Conservation (phyloP, 2,329 filamentous ascomycete genomes). For the Colletotrichum costaricense region DNA sequence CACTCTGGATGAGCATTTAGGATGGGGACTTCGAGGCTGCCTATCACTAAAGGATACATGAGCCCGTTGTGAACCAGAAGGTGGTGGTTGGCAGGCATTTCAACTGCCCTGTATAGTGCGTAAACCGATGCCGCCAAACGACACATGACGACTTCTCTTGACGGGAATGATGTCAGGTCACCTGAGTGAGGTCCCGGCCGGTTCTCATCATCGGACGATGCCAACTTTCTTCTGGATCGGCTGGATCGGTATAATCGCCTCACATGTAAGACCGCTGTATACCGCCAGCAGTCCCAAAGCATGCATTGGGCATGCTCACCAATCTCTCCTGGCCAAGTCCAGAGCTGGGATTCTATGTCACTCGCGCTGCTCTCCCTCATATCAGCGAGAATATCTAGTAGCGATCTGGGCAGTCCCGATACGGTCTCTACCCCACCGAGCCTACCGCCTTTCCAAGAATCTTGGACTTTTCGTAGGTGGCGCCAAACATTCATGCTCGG, state of each 20-base stretch:
- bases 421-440: conserved; percentile 42
- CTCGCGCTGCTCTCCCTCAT: conserved; percentile 26
- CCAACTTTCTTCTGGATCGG: neutral
- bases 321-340: conserved; percentile 40
- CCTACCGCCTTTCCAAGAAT: conserved; percentile 24
- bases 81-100: conserved; percentile 34
- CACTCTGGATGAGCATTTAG: conserved; percentile 34
- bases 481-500: conserved; percentile 35
- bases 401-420: conserved; percentile 41
- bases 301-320: conserved; percentile 42
- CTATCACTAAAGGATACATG: conserved; percentile 41
- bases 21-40: conserved; percentile 40
- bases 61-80: conserved; percentile 41
- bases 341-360: conserved; percentile 36
- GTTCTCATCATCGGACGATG: neutral
- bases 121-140: conserved; percentile 41
- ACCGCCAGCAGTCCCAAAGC: conserved; percentile 43
- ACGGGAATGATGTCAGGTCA: neutral
- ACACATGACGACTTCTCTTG: conserved; percentile 38
- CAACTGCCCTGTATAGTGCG: conserved; percentile 36
- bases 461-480: conserved; percentile 23
- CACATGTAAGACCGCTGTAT: conserved; percentile 40
- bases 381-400: conserved; percentile 41
- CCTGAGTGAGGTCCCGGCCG: neutral
- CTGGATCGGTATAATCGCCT: conserved; percentile 29